Percentiles rank a stretch among this genome's conserved stretches.
phyloP scores from a whole-genome alignment of 371 early-diverging fungal species.

The Rhizopus microsporus region DNA sequence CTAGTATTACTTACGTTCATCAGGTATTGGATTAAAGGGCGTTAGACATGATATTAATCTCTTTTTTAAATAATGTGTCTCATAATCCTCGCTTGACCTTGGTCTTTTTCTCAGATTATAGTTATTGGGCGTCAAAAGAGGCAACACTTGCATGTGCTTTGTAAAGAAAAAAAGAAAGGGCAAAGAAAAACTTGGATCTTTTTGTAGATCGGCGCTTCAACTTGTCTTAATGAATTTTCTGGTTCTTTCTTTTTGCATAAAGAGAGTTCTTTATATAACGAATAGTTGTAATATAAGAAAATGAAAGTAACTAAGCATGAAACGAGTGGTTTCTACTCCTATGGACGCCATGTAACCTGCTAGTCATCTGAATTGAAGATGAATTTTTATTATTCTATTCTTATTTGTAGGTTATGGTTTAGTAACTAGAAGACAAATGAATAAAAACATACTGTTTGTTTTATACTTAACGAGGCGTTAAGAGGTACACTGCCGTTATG shows the following conservation, averaged over 20 bases:
- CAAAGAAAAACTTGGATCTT: not conserved
- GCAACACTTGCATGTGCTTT: conserved; percentile 15
- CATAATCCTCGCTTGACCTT: conserved; percentile 19
- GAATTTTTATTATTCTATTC: no score
- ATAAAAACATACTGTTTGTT: no score
- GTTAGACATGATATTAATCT: conserved; percentile 16
- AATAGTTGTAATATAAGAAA: no score
- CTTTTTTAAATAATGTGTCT: conserved; percentile 23
- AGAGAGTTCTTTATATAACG: no score
- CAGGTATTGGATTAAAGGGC: not conserved
- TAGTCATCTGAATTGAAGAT: no score
- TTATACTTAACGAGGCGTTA: no score
- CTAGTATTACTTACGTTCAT: not conserved
- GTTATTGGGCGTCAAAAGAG: conserved; percentile 20
- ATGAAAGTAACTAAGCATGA: no score
- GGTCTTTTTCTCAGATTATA: conserved; percentile 20
- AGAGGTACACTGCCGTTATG: no score
- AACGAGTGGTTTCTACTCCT: no score
- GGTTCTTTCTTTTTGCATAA: conserved; percentile 1
- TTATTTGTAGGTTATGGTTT: no score
- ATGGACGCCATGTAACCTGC: no score
- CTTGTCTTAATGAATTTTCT: not conserved
- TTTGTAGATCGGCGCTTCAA: not conserved
- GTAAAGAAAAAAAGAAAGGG: not conserved
- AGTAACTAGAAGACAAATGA: no score